Percentiles rank a stretch among this genome's conserved stretches.
These are phyloP conservation scores for Russula sp. DNA, from an alignment of 768 basidiomycete genomes.

Conservation along the genomic window DNA sequence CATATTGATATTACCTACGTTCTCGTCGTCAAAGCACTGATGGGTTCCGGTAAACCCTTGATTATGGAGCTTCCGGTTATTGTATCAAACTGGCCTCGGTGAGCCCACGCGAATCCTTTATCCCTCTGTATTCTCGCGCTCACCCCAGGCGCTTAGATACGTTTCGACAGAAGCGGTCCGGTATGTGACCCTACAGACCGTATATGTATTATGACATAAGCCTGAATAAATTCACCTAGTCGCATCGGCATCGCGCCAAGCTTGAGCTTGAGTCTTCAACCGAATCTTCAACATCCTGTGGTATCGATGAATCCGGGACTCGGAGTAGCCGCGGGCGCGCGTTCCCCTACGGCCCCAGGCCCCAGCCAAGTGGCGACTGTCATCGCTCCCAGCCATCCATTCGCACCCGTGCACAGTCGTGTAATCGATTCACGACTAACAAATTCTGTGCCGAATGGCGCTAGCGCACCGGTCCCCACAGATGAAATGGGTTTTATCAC, in stretches of 20 bases:
- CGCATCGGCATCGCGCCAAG: constrained; percentile 51
- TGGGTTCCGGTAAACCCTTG: constrained; percentile 63
- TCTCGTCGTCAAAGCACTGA: constrained; percentile 70
- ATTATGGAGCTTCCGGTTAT: constrained; percentile 75
- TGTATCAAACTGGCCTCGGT: constrained; percentile 86
- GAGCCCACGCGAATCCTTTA: constrained; percentile 33
- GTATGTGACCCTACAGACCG: constrained; percentile 27
- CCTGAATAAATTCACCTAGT: constrained; percentile 33
- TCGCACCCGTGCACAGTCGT: constrained; percentile 6
- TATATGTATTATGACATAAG: background rate
- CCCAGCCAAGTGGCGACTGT: constrained; percentile 14
- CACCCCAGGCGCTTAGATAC: constrained; percentile 42
- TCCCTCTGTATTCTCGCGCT: constrained; percentile 1
- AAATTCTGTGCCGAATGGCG: constrained; percentile 11
- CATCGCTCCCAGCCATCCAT: constrained; percentile 9
- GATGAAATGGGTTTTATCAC: constrained; percentile 27
- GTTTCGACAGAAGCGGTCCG: constrained; percentile 72
- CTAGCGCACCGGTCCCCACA: background rate
- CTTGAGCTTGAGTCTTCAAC: too few species aligned
- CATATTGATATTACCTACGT: constrained; percentile 86
- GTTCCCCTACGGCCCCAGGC: constrained; percentile 5
- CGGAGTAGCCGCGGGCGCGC: constrained; percentile 15
- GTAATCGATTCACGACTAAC: constrained; percentile 19
- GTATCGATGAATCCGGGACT: constrained; percentile 15
- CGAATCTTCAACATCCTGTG: constrained; percentile 29